A percentile compares a stretch with the other conserved stretches of the same genome.
These are phyloP conservation scores for Dothideomycetes sp. DNA, from an alignment of 2,329 filamentous ascomycete genomes.

Conservation along the genomic window DNA sequence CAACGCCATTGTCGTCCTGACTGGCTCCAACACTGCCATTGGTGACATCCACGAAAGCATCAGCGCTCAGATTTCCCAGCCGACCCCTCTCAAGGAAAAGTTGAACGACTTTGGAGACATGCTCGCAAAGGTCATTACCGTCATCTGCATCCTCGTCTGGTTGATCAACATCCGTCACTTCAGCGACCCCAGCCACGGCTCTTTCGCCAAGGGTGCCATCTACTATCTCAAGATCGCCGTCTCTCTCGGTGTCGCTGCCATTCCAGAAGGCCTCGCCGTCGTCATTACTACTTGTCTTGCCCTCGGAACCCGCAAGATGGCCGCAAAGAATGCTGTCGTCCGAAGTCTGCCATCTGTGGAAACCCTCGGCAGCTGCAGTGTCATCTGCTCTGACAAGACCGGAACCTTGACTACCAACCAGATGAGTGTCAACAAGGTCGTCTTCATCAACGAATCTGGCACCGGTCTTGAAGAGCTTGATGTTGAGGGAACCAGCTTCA, in stretches of 20 bases:
- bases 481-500: constrained; percentile 86
- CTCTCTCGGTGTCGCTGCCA: constrained; percentile 92
- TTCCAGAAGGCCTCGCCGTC: constrained; percentile 92
- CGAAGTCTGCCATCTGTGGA: constrained; percentile 93
- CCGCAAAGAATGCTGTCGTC: constrained; percentile 94
- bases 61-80: constrained; percentile 92
- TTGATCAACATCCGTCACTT: constrained; percentile 98
- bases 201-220: constrained; percentile 89
- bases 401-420: constrained; percentile 97
- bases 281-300: constrained; percentile 98
- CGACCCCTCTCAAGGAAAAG: constrained; percentile 96
- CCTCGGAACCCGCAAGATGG: constrained; percentile 96
- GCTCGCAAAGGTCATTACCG: constrained; percentile 94
- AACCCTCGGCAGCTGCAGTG: constrained; percentile 95
- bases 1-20: constrained; percentile 80
- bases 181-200: constrained; percentile 81
- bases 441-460: constrained; percentile 67
- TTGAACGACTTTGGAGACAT: constrained; percentile 95
- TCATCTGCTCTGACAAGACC: constrained; percentile 99
- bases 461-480: constrained; percentile 72
- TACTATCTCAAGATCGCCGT: constrained; percentile 99
- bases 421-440: constrained; percentile 94
- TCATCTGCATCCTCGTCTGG: constrained; percentile 95
- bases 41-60: constrained; percentile 99
- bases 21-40: constrained; percentile 83